Evolutionary conservation across 2,329 filamentous ascomycete species (phyloP), one percentile per base, ranked within the genome.

Genomic region (Fusarium torulosum): DNA sequence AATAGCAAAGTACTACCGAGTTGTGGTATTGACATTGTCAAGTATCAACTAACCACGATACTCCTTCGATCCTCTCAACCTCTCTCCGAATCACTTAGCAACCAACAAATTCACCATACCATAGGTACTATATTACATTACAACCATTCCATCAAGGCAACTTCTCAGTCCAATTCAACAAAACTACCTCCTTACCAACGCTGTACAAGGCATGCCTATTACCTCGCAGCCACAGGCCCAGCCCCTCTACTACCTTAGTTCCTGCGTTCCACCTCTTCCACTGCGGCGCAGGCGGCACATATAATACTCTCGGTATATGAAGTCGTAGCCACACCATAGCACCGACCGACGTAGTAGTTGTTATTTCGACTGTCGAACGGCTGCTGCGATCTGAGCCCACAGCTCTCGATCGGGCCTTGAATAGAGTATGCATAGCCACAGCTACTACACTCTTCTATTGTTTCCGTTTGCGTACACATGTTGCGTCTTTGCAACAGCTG

Each of bases 391-490:
- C 53, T 68, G 8, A 69, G 45, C 20, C 56, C 52, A 20, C 66
- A 68, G 41, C 20, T 66, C 23, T 63, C 44, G 20, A 69, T 63
- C 15, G 63, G 63, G 29, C 42, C 49, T 31, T 58, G 49, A 21
- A 46, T 52, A 13, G 61, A 38, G 6, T 46, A 41, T 19, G 50
- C 38, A 41, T 45, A 21, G 42, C 66, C 66, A 19, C 66, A 68
- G 21, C 38, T 42, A 13, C 10, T 35, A 41, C 66, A 68, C 27
- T 68, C 66, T 52, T 69, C 61, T 44, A 43, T 53, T 6, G 53
- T 69, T 37, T 68, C 66, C 17, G 49, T 69, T 21, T 66, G 66
- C 4, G 56, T 69, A 35, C 66, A 68, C 66, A 68, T 68, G 27
- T 42, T 42, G 44, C 11, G 27, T 25, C 14, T 65, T 27, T n/a